Conservation (phyloP, 148 eudicot genomes). For the Salicornia ramosissima region DNA sequence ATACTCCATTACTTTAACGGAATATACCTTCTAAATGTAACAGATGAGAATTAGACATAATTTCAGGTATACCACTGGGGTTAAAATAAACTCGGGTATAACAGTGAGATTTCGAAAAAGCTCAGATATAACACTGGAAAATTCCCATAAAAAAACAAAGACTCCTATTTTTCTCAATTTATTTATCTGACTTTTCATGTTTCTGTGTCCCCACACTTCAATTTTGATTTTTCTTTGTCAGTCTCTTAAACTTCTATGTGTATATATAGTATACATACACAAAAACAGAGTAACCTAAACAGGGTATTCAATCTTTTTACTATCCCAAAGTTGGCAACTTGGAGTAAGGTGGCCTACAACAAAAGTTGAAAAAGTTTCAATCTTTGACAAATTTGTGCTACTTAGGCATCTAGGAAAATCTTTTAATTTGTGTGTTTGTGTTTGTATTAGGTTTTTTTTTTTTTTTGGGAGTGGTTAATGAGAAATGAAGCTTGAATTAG, state of each 20-base stretch:
- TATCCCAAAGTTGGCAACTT: conserved; percentile 6
- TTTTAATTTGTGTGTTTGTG: background rate
- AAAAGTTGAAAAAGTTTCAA: conserved; percentile 15
- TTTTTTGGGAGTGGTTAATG: background rate
- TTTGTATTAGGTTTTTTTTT: too few species aligned
- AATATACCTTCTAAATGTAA: too few species aligned
- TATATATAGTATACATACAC: background rate
- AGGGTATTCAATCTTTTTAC: background rate
- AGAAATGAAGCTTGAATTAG: conserved; percentile 62
- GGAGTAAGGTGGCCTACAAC: too few species aligned
- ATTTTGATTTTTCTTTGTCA: conserved; percentile 14
- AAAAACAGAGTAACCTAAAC: conserved; percentile 13
- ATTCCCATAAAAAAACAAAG: too few species aligned
- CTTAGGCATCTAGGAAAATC: conserved; percentile 13
- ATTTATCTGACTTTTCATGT: background rate
- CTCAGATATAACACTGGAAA: too few species aligned
- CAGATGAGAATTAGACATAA: too few species aligned
- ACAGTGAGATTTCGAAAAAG: too few species aligned
- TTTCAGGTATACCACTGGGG: too few species aligned
- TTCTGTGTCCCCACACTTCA: conserved; percentile 19
- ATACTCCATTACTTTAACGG: too few species aligned
- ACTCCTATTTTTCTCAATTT: background rate
- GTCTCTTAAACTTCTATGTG: background rate
- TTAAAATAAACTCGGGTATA: too few species aligned
- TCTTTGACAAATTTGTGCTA: conserved; percentile 16